Evolutionary conservation across 495 filamentous ascomycete genomes (phyloP).

Genomic region (Penicillium bialowiezense): DNA sequence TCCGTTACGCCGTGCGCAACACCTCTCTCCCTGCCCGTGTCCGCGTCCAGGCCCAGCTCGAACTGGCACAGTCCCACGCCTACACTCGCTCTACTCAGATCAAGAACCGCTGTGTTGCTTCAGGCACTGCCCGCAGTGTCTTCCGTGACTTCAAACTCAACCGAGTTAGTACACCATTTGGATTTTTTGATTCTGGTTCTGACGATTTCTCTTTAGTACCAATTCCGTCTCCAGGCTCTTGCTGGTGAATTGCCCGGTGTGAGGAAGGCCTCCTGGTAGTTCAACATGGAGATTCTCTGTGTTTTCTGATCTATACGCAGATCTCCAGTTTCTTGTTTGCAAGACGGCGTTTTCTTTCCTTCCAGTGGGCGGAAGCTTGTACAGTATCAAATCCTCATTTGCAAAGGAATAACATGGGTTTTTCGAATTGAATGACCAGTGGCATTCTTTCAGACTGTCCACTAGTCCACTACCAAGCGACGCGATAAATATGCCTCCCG

Average conservation of each 20-base stretch:
- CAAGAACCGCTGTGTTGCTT: constrained; percentile 84
- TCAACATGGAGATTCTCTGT: background rate
- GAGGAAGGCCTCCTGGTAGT: constrained; percentile 90
- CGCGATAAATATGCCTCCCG: no score
- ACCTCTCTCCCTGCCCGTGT: constrained; percentile 76
- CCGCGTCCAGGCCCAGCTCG: constrained; percentile 85
- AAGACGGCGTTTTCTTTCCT: constrained; percentile 31
- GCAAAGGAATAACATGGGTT: background rate
- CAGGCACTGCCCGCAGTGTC: constrained; percentile 81
- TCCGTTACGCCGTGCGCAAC: constrained; percentile 92
- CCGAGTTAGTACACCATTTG: constrained; percentile 60
- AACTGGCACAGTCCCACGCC: constrained; percentile 89
- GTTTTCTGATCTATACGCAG: constrained; percentile 12
- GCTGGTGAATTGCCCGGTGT: constrained; percentile 89
- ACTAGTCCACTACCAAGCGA: no score
- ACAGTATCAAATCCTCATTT: constrained; percentile 30
- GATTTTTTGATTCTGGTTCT: constrained; percentile 13
- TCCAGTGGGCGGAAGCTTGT: constrained; percentile 27
- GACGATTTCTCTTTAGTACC: constrained; percentile 57
- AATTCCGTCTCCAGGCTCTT: constrained; percentile 86
- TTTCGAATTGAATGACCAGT: no score
- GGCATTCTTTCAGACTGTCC: no score
- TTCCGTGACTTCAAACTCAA: constrained; percentile 87
- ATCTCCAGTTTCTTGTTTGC: constrained; percentile 22
- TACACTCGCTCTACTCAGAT: constrained; percentile 94